A percentile compares a stretch with the other conserved stretches of the same genome.
Evolutionary conservation across 2,329 filamentous ascomycete genomes (phyloP).

Genomic region (Colletotrichum lupini): DNA sequence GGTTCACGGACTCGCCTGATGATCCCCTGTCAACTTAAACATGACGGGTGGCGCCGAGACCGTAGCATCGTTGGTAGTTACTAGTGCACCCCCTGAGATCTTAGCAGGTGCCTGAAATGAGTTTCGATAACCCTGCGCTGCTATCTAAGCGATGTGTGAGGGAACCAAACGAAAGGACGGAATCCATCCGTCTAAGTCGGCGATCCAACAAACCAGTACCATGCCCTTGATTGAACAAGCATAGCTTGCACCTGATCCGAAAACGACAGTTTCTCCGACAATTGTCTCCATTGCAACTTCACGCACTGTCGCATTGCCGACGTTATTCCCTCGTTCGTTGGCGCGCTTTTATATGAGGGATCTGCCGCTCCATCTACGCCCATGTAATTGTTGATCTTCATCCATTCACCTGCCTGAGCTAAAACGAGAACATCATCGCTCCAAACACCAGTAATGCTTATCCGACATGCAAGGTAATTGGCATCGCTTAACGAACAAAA

Average conservation of each 20-base stretch:
- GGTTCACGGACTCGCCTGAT: no score
- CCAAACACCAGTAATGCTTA: neutral
- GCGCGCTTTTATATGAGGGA: neutral
- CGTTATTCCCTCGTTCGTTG: neutral
- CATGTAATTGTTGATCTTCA: neutral
- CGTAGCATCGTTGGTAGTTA: no score
- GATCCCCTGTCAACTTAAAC: neutral
- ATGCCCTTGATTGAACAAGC: neutral
- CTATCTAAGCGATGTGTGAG: neutral
- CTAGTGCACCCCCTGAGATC: neutral
- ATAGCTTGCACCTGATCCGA: no score
- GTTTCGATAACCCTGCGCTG: neutral
- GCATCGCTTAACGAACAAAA: constrained; percentile 22
- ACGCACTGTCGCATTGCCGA: neutral
- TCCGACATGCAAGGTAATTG: neutral
- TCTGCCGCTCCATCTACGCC: neutral
- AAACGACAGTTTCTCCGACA: neutral
- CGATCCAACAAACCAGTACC: neutral
- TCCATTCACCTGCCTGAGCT: neutral
- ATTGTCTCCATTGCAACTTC: neutral
- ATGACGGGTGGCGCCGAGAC: neutral
- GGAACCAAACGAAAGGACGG: neutral
- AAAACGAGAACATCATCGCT: neutral
- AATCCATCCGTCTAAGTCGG: neutral
- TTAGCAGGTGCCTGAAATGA: neutral